Evolutionary conservation across 2,329 filamentous ascomycete species (phyloP).

Genomic region (Colletotrichum sojae): DNA sequence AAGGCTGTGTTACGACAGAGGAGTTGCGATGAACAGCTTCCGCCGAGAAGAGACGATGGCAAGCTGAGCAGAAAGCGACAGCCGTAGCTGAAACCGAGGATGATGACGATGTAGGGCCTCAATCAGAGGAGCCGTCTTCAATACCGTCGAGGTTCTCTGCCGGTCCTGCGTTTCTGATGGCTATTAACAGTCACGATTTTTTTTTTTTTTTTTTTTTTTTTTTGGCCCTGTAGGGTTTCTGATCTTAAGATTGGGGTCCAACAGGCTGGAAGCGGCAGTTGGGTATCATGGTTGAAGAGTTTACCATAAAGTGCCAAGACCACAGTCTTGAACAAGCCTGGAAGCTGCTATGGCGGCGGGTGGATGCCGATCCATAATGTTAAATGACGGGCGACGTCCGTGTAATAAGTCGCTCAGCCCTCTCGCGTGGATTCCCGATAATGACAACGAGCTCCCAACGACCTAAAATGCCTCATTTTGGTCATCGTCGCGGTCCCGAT

Average conservation of each 20-base stretch:
- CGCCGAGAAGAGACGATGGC: conserved; percentile 18
- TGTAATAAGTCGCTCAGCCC: conserved; percentile 17
- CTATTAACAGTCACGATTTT: background rate
- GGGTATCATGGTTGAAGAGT: conserved; percentile 17
- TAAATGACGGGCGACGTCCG: conserved; percentile 28
- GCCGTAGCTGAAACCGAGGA: conserved; percentile 16
- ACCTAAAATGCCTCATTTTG: conserved; percentile 28
- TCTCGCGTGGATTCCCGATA: background rate
- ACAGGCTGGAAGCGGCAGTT: conserved; percentile 16
- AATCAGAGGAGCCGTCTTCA: background rate
- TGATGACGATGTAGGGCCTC: conserved; percentile 31
- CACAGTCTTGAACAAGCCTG: conserved; percentile 21
- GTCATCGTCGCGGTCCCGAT: conserved; percentile 6
- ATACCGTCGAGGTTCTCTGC: background rate
- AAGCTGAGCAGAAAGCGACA: conserved; percentile 3
- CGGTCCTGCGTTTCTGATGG: background rate
- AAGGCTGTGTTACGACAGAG: conserved; percentile 9
- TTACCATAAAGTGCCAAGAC: conserved; percentile 33
- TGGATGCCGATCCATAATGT: conserved; percentile 33
- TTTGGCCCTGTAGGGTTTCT: conserved; percentile 31
- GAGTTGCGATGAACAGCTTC: conserved; percentile 32
- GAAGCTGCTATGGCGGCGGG: conserved; percentile 12
- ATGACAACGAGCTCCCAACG: background rate
- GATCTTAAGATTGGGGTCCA: conserved; percentile 26
- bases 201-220: too few species aligned